These are phyloP conservation scores for Citrus sp. DNA, from an alignment of 345 rosid species.

Conservation along the genomic window DNA sequence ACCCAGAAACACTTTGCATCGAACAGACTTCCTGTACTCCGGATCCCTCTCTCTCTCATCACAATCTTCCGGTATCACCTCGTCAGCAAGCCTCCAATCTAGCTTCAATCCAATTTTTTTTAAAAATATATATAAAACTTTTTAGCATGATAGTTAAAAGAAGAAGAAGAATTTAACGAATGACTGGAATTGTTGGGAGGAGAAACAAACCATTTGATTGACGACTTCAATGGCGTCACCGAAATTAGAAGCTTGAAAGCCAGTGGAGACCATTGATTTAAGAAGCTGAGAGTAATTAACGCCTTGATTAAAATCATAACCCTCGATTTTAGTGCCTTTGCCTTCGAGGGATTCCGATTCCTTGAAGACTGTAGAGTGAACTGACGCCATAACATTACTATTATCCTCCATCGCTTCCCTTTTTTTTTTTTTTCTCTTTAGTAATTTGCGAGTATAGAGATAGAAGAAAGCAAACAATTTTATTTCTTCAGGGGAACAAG, in stretches of 20 bases:
- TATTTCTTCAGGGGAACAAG: background rate
- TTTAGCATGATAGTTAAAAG: background rate
- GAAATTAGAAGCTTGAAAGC: conserved; percentile 95
- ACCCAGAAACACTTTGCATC: conserved; percentile 88
- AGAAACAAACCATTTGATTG: conserved; percentile 68
- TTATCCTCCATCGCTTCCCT: conserved; percentile 31
- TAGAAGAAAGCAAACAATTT: background rate
- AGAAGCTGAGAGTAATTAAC: conserved; percentile 58
- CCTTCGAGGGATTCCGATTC: conserved; percentile 76
- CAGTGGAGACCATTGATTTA: conserved; percentile 74
- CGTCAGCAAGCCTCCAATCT: conserved; percentile 88
- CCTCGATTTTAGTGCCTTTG: conserved; percentile 55
- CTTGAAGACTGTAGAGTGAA: conserved; percentile 67
- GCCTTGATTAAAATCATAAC: conserved; percentile 82
- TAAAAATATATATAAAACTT: background rate
- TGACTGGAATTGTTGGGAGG: background rate
- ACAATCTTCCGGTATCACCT: conserved; percentile 56
- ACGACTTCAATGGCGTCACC: conserved; percentile 79
- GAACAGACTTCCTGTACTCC: conserved; percentile 58
- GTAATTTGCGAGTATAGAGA: too few species aligned
- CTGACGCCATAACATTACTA: conserved; percentile 39
- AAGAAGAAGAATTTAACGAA: background rate
- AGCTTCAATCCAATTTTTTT: conserved; percentile 48
- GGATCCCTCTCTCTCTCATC: conserved; percentile 67
- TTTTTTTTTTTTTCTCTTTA: background rate